Conservation (phyloP, 2,329 filamentous ascomycete genomes). For the Alternaria infectoria region DNA sequence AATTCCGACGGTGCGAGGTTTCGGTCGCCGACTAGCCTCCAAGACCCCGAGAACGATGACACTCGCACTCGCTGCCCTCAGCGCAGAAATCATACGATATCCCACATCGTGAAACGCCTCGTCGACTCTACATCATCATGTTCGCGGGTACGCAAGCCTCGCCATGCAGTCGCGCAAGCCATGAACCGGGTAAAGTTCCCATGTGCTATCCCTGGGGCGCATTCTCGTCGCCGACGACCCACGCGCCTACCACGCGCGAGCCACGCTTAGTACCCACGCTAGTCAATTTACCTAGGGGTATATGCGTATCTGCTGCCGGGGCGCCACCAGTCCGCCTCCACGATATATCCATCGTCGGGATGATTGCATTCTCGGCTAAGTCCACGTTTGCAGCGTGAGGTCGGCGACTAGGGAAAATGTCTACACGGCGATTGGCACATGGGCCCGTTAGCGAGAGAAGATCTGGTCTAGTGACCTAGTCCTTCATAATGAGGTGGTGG, state of each 20-base stretch:
- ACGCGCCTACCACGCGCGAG: conserved; percentile 17
- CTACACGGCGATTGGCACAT: conserved; percentile 17
- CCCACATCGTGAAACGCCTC: conserved; percentile 2
- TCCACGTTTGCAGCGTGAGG: conserved; percentile 12
- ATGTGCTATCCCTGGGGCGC: neutral
- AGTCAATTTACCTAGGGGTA: conserved; percentile 11
- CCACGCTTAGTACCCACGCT: conserved; percentile 20
- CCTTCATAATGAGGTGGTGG: conserved; percentile 1
- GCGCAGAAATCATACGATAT: conserved; percentile 12
- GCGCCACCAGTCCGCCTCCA: conserved; percentile 15
- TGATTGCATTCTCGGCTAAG: conserved; percentile 14
- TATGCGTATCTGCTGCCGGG: conserved; percentile 14
- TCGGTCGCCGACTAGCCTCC: neutral
- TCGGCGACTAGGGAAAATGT: conserved; percentile 25
- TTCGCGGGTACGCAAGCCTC: conserved; percentile 1
- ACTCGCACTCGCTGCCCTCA: neutral
- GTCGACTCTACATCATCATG: neutral
- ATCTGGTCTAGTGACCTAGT: conserved; percentile 7
- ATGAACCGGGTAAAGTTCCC: conserved; percentile 4
- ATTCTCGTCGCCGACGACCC: conserved; percentile 13
- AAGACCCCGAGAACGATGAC: neutral
- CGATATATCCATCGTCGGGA: neutral
- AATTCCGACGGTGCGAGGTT: neutral
- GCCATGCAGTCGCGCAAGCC: neutral
- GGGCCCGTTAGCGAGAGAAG: conserved; percentile 9